A percentile compares a stretch with the other conserved stretches of the same genome.
Evolutionary conservation across 1,284 basidiomycete genomes (phyloP).

Genomic region (Cryptococcus floricola): DNA sequence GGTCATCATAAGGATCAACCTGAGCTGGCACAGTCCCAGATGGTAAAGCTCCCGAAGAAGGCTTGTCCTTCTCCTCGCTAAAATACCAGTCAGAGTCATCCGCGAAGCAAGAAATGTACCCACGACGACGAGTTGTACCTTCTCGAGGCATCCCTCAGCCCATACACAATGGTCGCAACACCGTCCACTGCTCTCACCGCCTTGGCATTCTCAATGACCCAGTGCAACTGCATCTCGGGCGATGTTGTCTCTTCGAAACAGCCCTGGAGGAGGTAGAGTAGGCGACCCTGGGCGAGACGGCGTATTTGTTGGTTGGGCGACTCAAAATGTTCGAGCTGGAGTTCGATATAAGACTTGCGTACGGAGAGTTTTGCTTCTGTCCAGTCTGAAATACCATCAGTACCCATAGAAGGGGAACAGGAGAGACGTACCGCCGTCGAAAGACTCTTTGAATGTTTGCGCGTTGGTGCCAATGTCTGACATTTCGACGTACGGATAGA

Average conservation of each 20-base stretch:
- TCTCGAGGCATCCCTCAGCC: conserved; percentile 81
- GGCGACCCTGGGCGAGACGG: conserved; percentile 76
- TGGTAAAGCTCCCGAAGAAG: neutral
- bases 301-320: conserved; percentile 76
- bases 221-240: conserved; percentile 89
- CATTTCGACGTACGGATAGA: conserved; percentile 97
- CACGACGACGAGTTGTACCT: conserved; percentile 60
- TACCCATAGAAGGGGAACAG: neutral
- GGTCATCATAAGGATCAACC: conserved; percentile 37
- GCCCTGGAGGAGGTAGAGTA: conserved; percentile 89
- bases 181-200: conserved; percentile 81
- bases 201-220: conserved; percentile 92
- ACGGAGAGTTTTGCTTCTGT: conserved; percentile 61
- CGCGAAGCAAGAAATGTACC: conserved; percentile 2
- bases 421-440: conserved; percentile 60
- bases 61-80: conserved; percentile 12
- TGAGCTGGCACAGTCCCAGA: conserved; percentile 18
- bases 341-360: conserved; percentile 65
- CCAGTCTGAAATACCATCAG: conserved; percentile 60
- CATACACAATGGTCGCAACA: conserved; percentile 74
- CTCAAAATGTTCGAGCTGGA: conserved; percentile 78
- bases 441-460: conserved; percentile 80
- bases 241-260: conserved; percentile 86
- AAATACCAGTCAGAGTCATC: neutral
- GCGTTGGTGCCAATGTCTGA: conserved; percentile 83